Percentiles rank a stretch among this genome's conserved stretches.
Conservation (phyloP, 768 basidiomycete genomes). For the Podaxis carcinomalis region DNA sequence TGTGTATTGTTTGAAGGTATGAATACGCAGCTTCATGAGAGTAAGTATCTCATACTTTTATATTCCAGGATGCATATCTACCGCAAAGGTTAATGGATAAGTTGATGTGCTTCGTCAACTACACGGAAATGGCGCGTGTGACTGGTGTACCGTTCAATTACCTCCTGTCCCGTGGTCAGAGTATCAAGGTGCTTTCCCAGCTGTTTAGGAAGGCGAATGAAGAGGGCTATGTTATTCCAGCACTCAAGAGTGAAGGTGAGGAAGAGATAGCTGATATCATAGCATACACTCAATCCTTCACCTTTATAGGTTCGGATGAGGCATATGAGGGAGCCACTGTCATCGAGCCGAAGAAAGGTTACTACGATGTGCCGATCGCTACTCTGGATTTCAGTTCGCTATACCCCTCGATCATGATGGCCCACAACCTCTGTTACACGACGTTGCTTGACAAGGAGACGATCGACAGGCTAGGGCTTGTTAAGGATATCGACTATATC, state of each 20-base stretch:
- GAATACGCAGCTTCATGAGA: not conserved
- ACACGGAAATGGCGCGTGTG: conserved; percentile 98
- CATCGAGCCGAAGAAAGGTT: conserved; percentile 94
- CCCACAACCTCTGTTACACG: conserved; percentile 97
- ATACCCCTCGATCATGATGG: conserved; percentile 99
- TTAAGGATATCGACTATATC: conserved; percentile 87
- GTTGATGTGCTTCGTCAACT: conserved; percentile 98
- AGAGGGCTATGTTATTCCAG: conserved; percentile 86
- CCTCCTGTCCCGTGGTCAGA: conserved; percentile 90
- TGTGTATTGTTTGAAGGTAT: conserved; percentile 95
- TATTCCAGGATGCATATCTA: conserved; percentile 86
- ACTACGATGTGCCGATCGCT: conserved; percentile 95
- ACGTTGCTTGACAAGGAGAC: conserved; percentile 82
- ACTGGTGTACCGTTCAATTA: conserved; percentile 99
- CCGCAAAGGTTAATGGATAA: conserved; percentile 96
- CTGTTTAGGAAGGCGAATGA: conserved; percentile 90
- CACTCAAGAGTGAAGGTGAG: conserved; percentile 79
- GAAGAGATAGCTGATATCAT: not conserved
- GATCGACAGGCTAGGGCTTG: conserved; percentile 72
- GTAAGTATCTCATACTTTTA: not conserved
- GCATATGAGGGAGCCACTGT: conserved; percentile 99
- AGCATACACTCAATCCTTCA: conserved; percentile 3
- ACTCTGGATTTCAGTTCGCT: conserved; percentile 98
- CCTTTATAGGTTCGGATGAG: conserved; percentile 71
- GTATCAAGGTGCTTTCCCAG: conserved; percentile 97